Evolutionary conservation across 2,329 filamentous ascomycete genomes (phyloP), one percentile per base, ranked within the genome.

Genomic region (Sporothrix luriei): DNA sequence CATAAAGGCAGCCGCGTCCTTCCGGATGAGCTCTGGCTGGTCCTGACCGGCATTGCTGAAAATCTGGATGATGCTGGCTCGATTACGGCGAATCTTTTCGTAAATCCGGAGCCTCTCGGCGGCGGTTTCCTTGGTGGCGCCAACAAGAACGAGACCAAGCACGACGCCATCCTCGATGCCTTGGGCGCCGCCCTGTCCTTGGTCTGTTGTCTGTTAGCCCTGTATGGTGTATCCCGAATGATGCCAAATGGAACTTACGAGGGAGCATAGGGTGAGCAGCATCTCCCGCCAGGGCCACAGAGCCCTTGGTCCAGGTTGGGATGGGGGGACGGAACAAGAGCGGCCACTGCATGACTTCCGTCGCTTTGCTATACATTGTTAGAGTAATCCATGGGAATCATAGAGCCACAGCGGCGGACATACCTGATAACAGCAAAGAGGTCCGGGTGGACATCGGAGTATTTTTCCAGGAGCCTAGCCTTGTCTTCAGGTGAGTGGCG

Each of bases 21-120:
- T 65, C 13, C 61, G 43, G 6, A 65, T 65, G 2, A 49, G 61
- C 61, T 65, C 61, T 1, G 61, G 61, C 21, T 65, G 24, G 43
- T 65, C 61, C 10, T 65, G 61, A 43, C 61, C 61, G 9, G 61
- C 61, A n/a, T 65, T 65, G 61, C 61, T 65, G 16, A 65, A 65
- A 16, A 65, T 65, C 24, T 65, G 61, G 61, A 65, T 65, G 43
- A 65, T 65, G 16, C 61, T 65, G 24, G 61, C 61, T 33, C 61
- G 49, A 46, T 65, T 65, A 0, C 61, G 43, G 1, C 61, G 61
- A n/a, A 65, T 65, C 61, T 65, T 49, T 9, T 65, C 61, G 24
- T 65, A 65, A 9, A 49, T 16, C 43, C 33, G 29, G 24, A 65
- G 61, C 43, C 61, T 19, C 24, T 65, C 61, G 1, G 61, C 21